phyloP scores from a whole-genome alignment of 2,329 filamentous ascomycete genomes.

The Monosporascus sp. region DNA sequence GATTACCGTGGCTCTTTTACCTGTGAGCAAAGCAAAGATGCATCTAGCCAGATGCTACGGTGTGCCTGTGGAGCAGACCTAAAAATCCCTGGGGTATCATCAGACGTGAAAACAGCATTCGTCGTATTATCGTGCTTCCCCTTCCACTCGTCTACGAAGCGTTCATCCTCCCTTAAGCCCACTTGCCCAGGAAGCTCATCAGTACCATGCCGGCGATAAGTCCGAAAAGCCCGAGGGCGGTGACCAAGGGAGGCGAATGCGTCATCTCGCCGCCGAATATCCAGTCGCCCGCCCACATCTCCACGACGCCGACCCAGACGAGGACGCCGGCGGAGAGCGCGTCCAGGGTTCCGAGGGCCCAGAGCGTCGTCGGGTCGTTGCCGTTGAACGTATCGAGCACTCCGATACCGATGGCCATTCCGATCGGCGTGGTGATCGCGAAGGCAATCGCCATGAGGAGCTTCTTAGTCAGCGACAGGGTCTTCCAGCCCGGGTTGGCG shows the following conservation, averaged over 20 bases:
- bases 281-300: conserved; percentile 78
- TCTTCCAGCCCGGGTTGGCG: not conserved
- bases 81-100: too few relatives aligned
- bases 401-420: conserved; percentile 75
- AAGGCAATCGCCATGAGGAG: conserved; percentile 58
- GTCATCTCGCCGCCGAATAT: conserved; percentile 54
- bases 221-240: conserved; percentile 43
- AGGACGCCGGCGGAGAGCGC: conserved; percentile 70
- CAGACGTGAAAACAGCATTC: too few relatives aligned
- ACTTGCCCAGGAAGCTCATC: conserved; percentile 72
- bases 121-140: too few relatives aligned
- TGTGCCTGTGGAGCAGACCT: too few relatives aligned
- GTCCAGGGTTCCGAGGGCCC: conserved; percentile 69
- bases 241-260: conserved; percentile 42
- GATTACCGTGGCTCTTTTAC: too few relatives aligned
- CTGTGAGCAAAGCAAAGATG: too few relatives aligned
- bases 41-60: too few relatives aligned
- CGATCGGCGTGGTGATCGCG: conserved; percentile 66
- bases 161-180: conserved; percentile 46
- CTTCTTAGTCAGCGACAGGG: conserved; percentile 43
- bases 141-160: too few relatives aligned
- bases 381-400: conserved; percentile 68
- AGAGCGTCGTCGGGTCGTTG: conserved; percentile 60
- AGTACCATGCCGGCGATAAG: conserved; percentile 58
- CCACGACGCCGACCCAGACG: conserved; percentile 73